Conservation (phyloP, 75 land plant genomes). For the Isoetes taiwanensis region DNA sequence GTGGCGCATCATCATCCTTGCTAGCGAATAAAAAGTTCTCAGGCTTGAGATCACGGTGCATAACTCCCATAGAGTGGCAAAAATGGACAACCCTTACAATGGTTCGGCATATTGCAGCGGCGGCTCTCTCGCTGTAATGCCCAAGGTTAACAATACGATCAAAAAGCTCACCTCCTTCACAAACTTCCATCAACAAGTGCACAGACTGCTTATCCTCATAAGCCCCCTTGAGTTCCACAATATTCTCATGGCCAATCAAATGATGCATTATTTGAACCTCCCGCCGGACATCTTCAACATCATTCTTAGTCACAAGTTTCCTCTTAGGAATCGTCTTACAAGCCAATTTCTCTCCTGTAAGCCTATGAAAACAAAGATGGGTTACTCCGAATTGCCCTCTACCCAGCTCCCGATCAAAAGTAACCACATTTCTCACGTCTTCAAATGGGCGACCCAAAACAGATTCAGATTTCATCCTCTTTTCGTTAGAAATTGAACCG, state of each 20-base stretch:
- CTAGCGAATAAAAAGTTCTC: not conserved
- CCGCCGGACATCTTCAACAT: conserved; percentile 49
- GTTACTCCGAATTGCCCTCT: conserved; percentile 65
- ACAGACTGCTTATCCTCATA: conserved; percentile 3
- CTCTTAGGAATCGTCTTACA: conserved; percentile 62
- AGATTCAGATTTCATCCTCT: too few species aligned
- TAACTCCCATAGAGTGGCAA: conserved; percentile 2
- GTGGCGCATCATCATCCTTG: not conserved
- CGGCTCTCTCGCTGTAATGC: conserved; percentile 6
- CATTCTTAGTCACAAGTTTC: conserved; percentile 37
- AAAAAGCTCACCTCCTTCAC: conserved; percentile 6
- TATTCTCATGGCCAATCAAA: conserved; percentile 36
- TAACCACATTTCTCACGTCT: conserved; percentile 33
- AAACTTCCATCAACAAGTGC: not conserved
- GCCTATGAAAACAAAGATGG: conserved; percentile 33
- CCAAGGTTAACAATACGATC: not conserved
- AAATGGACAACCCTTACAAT: not conserved
- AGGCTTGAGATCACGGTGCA: conserved; percentile 4
- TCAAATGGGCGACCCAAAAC: conserved; percentile 39
- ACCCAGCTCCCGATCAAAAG: conserved; percentile 62
- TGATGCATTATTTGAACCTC: conserved; percentile 81
- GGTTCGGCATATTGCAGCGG: not conserved
- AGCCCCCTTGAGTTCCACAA: too few species aligned
- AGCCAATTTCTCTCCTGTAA: conserved; percentile 45
- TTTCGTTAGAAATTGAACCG: too few species aligned